Evolutionary conservation across 2,329 filamentous ascomycete species (phyloP).

Genomic region (Fusarium sororula): DNA sequence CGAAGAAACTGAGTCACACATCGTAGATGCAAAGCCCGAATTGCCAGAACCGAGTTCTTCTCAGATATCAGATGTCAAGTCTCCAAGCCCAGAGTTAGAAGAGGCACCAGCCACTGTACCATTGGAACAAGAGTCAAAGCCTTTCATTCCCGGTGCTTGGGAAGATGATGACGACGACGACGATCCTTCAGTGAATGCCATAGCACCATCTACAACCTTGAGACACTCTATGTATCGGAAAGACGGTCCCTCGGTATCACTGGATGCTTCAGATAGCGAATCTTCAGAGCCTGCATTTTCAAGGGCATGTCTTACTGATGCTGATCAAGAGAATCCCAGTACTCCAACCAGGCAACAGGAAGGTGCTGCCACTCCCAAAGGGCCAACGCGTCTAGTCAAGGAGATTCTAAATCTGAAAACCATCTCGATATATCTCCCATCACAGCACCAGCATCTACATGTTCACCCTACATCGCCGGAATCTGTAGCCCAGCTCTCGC

Average conservation of each 20-base stretch:
- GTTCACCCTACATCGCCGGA: constrained; percentile 45
- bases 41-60: neutral
- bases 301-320: constrained; percentile 33
- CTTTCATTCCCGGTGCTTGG: constrained; percentile 63
- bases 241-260: constrained; percentile 1
- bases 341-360: constrained; percentile 44
- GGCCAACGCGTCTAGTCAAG: constrained; percentile 64
- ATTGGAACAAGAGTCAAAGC: constrained; percentile 10
- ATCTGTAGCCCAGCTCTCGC: constrained; percentile 41
- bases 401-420: constrained; percentile 61
- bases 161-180: constrained; percentile 54
- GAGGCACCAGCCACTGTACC: neutral
- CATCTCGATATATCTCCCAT: constrained; percentile 65
- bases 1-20: neutral
- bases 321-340: constrained; percentile 17
- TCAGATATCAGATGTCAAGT: neutral
- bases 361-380: constrained; percentile 60
- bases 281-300: constrained; percentile 44
- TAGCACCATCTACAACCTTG: constrained; percentile 2
- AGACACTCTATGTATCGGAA: constrained; percentile 12
- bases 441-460: constrained; percentile 56
- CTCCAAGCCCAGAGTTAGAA: neutral
- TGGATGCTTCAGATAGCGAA: constrained; percentile 35
- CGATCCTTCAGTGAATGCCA: constrained; percentile 8
- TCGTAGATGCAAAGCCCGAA: neutral